Evolutionary conservation across 352 stramenopile species (phyloP).

Genomic region (Elongisporangium undulatum): DNA sequence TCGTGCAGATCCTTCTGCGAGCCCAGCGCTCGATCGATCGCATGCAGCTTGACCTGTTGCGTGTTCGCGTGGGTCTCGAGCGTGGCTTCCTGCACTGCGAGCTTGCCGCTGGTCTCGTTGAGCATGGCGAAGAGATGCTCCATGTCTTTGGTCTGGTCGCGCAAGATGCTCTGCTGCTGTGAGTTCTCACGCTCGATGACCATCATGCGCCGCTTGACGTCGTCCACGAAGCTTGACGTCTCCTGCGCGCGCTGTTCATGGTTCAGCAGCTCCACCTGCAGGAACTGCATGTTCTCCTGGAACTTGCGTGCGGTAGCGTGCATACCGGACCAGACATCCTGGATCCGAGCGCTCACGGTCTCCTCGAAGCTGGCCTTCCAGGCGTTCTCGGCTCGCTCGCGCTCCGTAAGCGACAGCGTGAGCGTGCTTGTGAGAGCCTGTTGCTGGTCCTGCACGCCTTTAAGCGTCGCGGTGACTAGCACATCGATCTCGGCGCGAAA

Average conservation of each 20-base stretch:
- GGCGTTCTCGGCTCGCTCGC: conserved; percentile 40
- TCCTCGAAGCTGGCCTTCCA: conserved; percentile 56
- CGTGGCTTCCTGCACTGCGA: conserved; percentile 22
- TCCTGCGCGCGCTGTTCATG: conserved; percentile 37
- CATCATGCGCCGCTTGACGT: conserved; percentile 16
- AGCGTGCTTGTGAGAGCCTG: conserved; percentile 27
- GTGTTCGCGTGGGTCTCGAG: conserved; percentile 12
- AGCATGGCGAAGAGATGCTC: conserved; percentile 24
- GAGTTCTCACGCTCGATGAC: conserved; percentile 15
- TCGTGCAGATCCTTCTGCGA: conserved; percentile 17
- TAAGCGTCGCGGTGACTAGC: conserved; percentile 12
- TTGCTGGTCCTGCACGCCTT: conserved; percentile 19
- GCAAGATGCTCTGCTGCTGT: conserved; percentile 11
- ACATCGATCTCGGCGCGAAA: conserved; percentile 44
- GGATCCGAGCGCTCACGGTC: conserved; percentile 36
- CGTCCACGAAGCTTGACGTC: conserved; percentile 19
- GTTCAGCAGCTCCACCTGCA: conserved; percentile 44
- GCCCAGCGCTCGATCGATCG: background rate
- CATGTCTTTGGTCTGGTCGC: conserved; percentile 24
- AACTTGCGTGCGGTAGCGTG: conserved; percentile 28
- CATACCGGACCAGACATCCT: conserved; percentile 51
- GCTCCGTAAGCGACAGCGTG: conserved; percentile 25
- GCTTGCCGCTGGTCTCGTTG: conserved; percentile 13
- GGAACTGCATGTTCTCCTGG: conserved; percentile 27
- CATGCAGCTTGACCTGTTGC: background rate